These are phyloP conservation scores for Boletellus deceptivus DNA, from an alignment of 1,284 basidiomycete genomes.

Conservation along the genomic window DNA sequence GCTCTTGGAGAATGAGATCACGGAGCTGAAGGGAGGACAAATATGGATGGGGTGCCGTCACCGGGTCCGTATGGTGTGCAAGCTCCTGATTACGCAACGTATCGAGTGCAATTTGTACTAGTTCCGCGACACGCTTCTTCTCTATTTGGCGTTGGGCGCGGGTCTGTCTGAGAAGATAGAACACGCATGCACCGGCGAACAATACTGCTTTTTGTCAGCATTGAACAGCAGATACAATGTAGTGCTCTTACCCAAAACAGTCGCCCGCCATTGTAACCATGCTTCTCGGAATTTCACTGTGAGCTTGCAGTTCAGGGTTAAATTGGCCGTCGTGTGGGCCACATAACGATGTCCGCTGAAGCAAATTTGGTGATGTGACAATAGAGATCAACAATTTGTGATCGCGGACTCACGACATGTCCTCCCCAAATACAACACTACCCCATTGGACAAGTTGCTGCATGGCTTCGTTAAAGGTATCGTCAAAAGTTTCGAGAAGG, in stretches of 20 bases:
- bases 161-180: conserved; percentile 40
- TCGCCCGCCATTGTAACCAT: conserved; percentile 69
- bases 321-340: conserved; percentile 69
- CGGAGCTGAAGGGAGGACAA: conserved; percentile 88
- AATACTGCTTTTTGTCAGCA: conserved; percentile 31
- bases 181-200: conserved; percentile 33
- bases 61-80: conserved; percentile 82
- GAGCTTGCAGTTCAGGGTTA: conserved; percentile 70
- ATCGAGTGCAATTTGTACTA: conserved; percentile 80
- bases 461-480: conserved; percentile 78
- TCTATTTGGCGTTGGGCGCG: conserved; percentile 60
- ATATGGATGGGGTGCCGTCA: conserved; percentile 74
- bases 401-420: conserved; percentile 58
- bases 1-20: conserved; percentile 83
- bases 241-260: conserved; percentile 58
- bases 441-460: conserved; percentile 80
- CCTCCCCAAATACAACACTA: conserved; percentile 72
- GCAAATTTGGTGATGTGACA: conserved; percentile 24
- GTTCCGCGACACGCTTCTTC: conserved; percentile 66
- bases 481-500: conserved; percentile 58
- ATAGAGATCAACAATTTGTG: conserved; percentile 21
- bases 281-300: conserved; percentile 67
- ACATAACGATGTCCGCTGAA: conserved; percentile 72
- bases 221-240: conserved; percentile 9
- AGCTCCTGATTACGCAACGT: conserved; percentile 85